Conservation (phyloP, 1,139 yeast genomes). For the Saccharomyces hybrid region DNA sequence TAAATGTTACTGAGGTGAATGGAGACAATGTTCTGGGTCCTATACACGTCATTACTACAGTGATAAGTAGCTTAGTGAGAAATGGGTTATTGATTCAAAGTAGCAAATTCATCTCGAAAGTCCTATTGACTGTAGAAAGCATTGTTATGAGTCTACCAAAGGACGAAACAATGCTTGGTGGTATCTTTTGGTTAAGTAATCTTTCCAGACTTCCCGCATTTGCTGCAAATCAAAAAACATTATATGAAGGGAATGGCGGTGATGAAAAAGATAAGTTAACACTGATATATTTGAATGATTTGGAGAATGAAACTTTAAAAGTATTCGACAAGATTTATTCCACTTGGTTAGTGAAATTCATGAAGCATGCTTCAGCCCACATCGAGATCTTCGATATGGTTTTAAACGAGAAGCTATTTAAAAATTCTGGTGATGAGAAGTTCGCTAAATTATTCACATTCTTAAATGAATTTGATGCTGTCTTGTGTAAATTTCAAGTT, state of each 20-base stretch:
- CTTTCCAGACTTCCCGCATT: conserved; percentile 90
- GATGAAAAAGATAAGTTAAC: background rate
- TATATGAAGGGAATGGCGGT: conserved; percentile 53
- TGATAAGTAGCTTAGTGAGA: conserved; percentile 53
- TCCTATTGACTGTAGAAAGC: conserved; percentile 53
- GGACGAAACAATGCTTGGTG: conserved; percentile 79
- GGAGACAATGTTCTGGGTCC: conserved; percentile 90
- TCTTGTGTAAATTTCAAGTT: background rate
- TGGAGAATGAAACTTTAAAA: background rate
- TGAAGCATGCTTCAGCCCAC: background rate
- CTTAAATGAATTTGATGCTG: background rate
- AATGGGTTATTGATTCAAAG: conserved; percentile 1
- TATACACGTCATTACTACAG: conserved; percentile 80
- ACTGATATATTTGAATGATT: background rate
- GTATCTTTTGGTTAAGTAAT: conserved; percentile 95
- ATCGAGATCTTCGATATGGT: background rate
- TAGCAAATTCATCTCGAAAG: background rate
- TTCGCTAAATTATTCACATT: background rate
- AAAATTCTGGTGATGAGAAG: background rate
- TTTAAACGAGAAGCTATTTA: background rate
- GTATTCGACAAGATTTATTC: background rate
- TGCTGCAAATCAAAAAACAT: conserved; percentile 34
- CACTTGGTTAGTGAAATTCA: background rate
- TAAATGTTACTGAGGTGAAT: conserved; percentile 77
- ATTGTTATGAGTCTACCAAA: conserved; percentile 61